phyloP scores from a whole-genome alignment of 768 basidiomycete genomes.

The Lenzites betulinus region DNA sequence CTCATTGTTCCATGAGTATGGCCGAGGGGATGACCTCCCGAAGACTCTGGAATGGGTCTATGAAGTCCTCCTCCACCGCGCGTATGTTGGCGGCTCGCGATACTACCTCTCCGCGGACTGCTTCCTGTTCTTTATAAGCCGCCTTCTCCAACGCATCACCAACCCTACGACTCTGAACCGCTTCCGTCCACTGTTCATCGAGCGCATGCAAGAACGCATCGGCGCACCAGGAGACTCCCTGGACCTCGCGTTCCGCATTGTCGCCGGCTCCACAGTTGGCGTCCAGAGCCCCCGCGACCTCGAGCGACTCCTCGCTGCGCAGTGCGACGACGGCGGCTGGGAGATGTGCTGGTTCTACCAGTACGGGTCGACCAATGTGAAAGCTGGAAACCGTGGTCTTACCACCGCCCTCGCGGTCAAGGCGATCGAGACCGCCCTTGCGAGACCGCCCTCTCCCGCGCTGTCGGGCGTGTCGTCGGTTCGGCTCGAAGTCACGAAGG shows the following conservation, averaged over 20 bases:
- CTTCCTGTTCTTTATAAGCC: constrained; percentile 53
- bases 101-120: constrained; percentile 56
- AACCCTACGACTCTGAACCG: constrained; percentile 38
- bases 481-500: background rate
- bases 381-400: constrained; percentile 56
- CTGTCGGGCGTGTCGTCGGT: constrained; percentile 7
- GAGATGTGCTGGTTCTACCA: constrained; percentile 58
- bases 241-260: constrained; percentile 58
- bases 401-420: constrained; percentile 56
- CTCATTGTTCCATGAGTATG: constrained; percentile 50
- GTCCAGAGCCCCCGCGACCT: constrained; percentile 37
- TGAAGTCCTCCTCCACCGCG: constrained; percentile 51
- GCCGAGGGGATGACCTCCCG: constrained; percentile 48
- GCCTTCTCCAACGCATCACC: constrained; percentile 41
- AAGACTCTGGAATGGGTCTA: constrained; percentile 50
- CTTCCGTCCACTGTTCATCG: constrained; percentile 44
- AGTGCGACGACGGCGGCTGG: constrained; percentile 59
- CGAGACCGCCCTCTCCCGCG: constrained; percentile 10
- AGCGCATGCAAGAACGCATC: constrained; percentile 50
- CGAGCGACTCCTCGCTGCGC: constrained; percentile 45
- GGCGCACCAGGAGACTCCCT: constrained; percentile 52
- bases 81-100: constrained; percentile 55
- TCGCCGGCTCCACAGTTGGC: constrained; percentile 41
- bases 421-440: constrained; percentile 38
- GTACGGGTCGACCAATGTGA: constrained; percentile 49